Base-by-base conservation (phyloP, 2,329 filamentous ascomycete genomes). In the Epichloe scottii region DNA sequence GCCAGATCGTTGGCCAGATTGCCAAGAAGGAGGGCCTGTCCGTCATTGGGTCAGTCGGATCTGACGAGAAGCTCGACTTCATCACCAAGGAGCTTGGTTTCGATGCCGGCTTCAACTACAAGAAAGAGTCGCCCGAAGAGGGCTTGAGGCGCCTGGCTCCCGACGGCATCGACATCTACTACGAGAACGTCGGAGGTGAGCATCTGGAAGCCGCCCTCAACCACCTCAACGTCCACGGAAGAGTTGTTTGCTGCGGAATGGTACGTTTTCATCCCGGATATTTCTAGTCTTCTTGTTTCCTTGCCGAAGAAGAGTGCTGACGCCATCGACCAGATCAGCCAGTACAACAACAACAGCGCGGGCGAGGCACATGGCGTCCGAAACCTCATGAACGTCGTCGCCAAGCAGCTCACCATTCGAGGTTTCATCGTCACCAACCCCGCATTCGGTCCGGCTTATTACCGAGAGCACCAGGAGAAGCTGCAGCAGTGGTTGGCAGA, bases 1-100 rank as follows among this genome's bases (percentile, higher is more conserved):
- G 89, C 3, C 85, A 90, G 66, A 65, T 93, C 7, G 88, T 93
- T 19, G 88, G 88, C 5, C 88, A 93, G 69, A 69, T 94, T 43
- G 87, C 87, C 54, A 91, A 91, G 76, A 79, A 82, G 54, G 83
- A 90, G 66, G 88, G 88, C 2, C 68, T 93, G 52, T 82, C 69
- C 43, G 88, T 94, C 40, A 84, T 94, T 55, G 89, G 88, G 17
- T 87, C 82, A 48, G 87, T 89, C 11, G 88, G 89, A 3, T 81
- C 81, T 17, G 84, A 90, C 61, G 82, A 85, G 61, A 94, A 95
- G 73, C 73, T 89, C 23, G 79, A 85, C 19, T 93, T 82, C 65
- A 66, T 78, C 49, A 62, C 57, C 42, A 67, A 72, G 51, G 70
- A 76, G 60, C 68, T 78, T 1, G 75, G 74, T 8, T 78, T 74